Evolutionary conservation across 495 filamentous ascomycete genomes (phyloP).

Genomic region (Xylaria castorea): DNA sequence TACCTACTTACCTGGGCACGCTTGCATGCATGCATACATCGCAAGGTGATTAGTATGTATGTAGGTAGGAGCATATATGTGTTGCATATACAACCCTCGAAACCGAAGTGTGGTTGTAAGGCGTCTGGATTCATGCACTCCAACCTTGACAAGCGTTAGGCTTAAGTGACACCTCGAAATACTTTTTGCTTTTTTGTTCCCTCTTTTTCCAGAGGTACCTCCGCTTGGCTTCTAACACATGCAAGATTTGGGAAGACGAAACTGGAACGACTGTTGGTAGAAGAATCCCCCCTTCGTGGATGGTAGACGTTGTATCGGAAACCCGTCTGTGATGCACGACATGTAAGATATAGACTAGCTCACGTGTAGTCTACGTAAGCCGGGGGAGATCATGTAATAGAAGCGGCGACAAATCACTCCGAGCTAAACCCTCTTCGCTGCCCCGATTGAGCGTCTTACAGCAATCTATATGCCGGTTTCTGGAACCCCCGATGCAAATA

Average conservation of each 20-base stretch:
- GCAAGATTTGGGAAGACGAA: background rate
- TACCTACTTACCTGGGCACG: constrained; percentile 13
- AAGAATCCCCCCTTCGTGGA: constrained; percentile 1
- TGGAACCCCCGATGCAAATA: constrained; percentile 4
- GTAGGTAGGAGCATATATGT: background rate
- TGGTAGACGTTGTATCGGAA: constrained; percentile 9
- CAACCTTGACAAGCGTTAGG: constrained; percentile 10
- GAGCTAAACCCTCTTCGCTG: background rate
- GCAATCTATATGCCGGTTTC: constrained; percentile 20
- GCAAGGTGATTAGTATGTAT: constrained; percentile 1
- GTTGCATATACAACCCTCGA: constrained; percentile 15
- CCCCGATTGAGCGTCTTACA: constrained; percentile 19
- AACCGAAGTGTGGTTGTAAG: constrained; percentile 7
- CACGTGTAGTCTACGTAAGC: constrained; percentile 10
- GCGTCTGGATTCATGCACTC: constrained; percentile 18
- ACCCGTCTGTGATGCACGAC: constrained; percentile 2
- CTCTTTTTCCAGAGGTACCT: background rate
- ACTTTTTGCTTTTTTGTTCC: background rate
- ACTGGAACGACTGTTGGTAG: background rate
- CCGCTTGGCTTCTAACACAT: background rate
- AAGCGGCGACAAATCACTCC: background rate
- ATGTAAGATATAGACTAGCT: constrained; percentile 17
- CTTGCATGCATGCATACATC: constrained; percentile 7
- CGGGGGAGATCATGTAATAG: background rate
- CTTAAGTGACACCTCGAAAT: background rate